A percentile compares a stretch with the other conserved stretches of the same genome.
Evolutionary conservation across 441 rosid species (phyloP).

Genomic region (Melastoma candidum): DNA sequence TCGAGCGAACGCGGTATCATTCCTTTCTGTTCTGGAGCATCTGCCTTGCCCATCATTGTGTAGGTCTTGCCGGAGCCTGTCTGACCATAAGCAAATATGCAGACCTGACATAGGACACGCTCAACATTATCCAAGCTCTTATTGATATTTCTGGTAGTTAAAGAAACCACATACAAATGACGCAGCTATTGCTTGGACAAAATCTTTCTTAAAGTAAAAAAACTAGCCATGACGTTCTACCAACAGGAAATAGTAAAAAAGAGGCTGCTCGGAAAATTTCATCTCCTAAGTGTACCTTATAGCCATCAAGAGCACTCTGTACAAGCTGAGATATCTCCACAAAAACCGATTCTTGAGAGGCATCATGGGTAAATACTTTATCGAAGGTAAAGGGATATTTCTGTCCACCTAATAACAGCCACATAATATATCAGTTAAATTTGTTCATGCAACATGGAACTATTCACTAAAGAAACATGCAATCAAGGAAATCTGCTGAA

Average conservation of each 20-base stretch:
- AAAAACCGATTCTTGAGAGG: constrained; percentile 84
- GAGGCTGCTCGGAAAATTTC: not conserved
- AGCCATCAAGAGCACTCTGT: constrained; percentile 96
- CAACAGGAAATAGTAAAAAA: not conserved
- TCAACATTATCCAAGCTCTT: no score
- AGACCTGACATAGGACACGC: constrained; percentile 44
- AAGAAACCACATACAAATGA: no score
- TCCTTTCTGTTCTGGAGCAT: constrained; percentile 59
- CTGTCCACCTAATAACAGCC: constrained; percentile 37
- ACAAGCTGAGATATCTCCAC: constrained; percentile 90
- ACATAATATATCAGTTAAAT: not conserved
- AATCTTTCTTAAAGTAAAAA: no score
- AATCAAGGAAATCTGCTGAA: not conserved
- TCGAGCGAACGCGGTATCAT: constrained; percentile 88
- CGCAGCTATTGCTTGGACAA: no score
- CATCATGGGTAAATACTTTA: constrained; percentile 80
- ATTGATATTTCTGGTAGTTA: no score
- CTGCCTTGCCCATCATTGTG: constrained; percentile 97
- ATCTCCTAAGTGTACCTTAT: constrained; percentile 41
- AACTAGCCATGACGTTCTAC: no score
- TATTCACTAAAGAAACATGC: not conserved
- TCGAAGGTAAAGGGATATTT: constrained; percentile 84
- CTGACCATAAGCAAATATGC: constrained; percentile 98
- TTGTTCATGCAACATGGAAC: constrained; percentile 5
- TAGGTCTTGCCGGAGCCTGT: constrained; percentile 98